Base-by-base conservation (phyloP, 805 yeast genomes). In the Starmerella geochares region DNA sequence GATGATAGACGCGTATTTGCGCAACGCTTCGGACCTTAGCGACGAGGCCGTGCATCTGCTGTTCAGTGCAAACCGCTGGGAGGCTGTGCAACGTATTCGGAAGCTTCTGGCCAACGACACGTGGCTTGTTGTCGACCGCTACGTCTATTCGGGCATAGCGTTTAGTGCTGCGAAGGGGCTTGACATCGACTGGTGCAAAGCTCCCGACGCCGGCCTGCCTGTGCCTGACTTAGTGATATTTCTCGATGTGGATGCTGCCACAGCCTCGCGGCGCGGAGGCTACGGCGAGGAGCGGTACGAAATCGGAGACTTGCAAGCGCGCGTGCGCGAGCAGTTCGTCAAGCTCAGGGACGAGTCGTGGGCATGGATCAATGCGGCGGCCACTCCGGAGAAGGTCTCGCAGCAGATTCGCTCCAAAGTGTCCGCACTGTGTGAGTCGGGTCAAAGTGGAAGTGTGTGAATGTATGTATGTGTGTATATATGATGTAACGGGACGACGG, bases 271-370 rank as follows among this genome's bases (percentile, higher is more conserved):
- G 17, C 71, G 97, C 49, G 79, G 78, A 10, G 94, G 94, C 1
- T 92, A 83, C 71, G 99, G 99, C 13, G 83, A 80, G n/a, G 99
- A 92, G 65, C 70, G 96, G 48, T 92, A 92, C 66, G 99, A 92
- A 64, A 75, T 73, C 24, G 63, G 65, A 4, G 79, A 74, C 44
- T 83, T 92, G 61, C 99, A 92, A 62, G 64, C 67, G n/a, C 70
- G 69, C 33, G 99, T 92, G 3, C 76, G 78, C 52, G 38, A 59
- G 9, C 70, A 79, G 53, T 92, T 88, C 61, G 57, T 65, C 11
- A 48, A 69, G 14, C 66, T 72, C 9, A 54, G 61, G 7, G 40
- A 33, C 10, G 57, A 63, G 2, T 51, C 59, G 21, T 73, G 82
- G 71, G 60, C 62, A 11, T 65, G 77, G 32, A 56, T 86, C 1